Evolutionary conservation across 2,329 filamentous ascomycete species (phyloP).

Genomic region (Aspergillus carbonarius): DNA sequence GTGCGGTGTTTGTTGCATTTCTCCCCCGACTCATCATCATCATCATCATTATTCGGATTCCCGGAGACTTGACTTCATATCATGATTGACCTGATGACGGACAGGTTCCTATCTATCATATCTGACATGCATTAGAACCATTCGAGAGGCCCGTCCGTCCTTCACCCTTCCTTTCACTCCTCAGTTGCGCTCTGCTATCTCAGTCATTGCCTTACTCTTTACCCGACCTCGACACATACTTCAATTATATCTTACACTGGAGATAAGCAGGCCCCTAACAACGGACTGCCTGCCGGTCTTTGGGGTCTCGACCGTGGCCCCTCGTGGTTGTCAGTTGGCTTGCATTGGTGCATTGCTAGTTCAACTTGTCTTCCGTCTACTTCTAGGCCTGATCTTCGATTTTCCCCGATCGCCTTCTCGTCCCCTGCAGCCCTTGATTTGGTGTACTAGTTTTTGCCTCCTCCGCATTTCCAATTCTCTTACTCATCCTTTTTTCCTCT

Average conservation of each 20-base stretch:
- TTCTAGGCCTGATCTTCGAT: conserved; percentile 1
- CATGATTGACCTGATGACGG: neutral
- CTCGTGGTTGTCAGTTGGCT: conserved; percentile 7
- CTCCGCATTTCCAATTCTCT: neutral
- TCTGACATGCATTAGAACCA: neutral
- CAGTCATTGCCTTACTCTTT: neutral
- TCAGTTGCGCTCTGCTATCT: neutral
- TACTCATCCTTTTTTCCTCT: neutral
- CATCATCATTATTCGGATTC: neutral
- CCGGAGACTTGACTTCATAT: no score
- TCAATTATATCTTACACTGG: neutral
- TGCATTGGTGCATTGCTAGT: neutral
- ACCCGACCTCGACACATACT: neutral
- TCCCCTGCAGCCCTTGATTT: neutral
- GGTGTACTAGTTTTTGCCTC: neutral
- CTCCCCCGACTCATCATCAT: conserved; percentile 1
- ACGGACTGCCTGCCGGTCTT: neutral
- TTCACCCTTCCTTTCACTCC: conserved; percentile 1
- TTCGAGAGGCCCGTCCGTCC: neutral
- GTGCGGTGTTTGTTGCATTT: neutral
- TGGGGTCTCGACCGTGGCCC: neutral
- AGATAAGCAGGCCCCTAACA: neutral
- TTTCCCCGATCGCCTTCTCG: conserved; percentile 3
- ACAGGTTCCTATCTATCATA: neutral
- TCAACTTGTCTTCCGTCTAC: neutral